phyloP scores from a whole-genome alignment of 805 yeast species.

The Myxozyma vanderwaltii region DNA sequence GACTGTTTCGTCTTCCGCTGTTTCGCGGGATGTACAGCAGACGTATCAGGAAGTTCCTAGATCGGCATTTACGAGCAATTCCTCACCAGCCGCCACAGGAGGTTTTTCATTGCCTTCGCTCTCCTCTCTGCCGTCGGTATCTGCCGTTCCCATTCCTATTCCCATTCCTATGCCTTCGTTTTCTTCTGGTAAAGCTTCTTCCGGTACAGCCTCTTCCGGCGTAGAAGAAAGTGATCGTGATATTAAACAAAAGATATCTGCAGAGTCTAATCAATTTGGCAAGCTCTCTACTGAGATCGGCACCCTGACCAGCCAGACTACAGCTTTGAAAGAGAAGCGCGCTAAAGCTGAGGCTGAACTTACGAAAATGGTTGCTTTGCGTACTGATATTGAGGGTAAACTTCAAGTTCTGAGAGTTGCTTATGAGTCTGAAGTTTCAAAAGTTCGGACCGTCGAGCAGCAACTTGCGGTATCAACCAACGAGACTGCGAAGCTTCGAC shows the following conservation, averaged over 20 bases:
- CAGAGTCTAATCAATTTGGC: conserved; percentile 83
- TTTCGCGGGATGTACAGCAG: conserved; percentile 22
- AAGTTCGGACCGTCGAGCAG: conserved; percentile 71
- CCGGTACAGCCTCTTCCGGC: neutral
- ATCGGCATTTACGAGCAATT: no score
- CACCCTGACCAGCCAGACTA: conserved; percentile 74
- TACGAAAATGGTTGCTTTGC: conserved; percentile 62
- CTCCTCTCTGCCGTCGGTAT: no score
- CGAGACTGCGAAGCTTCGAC: conserved; percentile 69
- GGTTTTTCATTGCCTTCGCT: no score
- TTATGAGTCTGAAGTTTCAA: conserved; percentile 77
- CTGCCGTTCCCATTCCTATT: neutral
- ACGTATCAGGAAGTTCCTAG: conserved; percentile 23
- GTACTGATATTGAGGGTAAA: conserved; percentile 73
- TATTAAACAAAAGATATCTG: conserved; percentile 66
- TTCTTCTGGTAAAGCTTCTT: neutral
- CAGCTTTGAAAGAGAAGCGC: conserved; percentile 68
- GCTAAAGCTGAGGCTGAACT: conserved; percentile 76
- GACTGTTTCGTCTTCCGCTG: neutral
- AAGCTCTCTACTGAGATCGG: conserved; percentile 82
- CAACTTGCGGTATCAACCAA: conserved; percentile 58
- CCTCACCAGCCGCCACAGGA: no score
- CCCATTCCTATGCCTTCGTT: neutral
- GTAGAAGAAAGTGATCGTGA: conserved; percentile 43
- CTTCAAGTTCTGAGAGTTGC: conserved; percentile 64